Evolutionary conservation across 2,329 filamentous ascomycete genomes (phyloP).

Genomic region (Didymella pomorum): DNA sequence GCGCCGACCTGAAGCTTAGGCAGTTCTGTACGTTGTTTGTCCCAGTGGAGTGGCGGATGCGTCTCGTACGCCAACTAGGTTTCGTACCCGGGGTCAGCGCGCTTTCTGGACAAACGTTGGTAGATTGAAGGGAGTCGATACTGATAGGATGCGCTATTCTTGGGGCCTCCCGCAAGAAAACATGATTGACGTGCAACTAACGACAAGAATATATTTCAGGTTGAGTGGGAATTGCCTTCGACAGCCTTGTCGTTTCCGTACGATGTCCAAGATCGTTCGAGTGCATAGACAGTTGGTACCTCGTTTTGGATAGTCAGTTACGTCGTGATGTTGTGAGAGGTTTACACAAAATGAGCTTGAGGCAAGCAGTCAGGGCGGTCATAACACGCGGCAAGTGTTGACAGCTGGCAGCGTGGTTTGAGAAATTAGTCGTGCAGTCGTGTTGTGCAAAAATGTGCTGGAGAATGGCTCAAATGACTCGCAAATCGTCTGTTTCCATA

Average conservation of each 20-base stretch:
- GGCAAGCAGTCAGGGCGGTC: not conserved
- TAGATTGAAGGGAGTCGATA: slow-evolving; percentile 8
- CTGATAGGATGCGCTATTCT: slow-evolving; percentile 3
- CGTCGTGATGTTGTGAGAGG: not conserved
- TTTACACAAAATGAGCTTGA: not conserved
- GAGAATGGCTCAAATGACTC: not conserved
- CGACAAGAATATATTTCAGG: not conserved
- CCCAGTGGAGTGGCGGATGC: not conserved
- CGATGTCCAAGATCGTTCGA: not conserved
- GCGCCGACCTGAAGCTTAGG: not conserved
- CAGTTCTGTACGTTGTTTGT: not conserved
- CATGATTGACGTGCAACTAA: slow-evolving; percentile 1
- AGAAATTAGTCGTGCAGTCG: not conserved
- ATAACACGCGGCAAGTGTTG: not conserved
- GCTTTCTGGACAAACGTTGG: not conserved
- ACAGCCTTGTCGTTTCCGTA: not conserved
- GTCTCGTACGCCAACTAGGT: slow-evolving; percentile 6
- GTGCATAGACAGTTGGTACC: not conserved
- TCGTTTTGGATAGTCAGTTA: not conserved
- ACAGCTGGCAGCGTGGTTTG: not conserved
- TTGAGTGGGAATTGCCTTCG: not conserved
- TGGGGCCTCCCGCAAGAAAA: not conserved
- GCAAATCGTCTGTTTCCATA: not conserved
- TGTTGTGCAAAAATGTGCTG: not conserved
- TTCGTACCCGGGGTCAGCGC: slow-evolving; percentile 1